Base-by-base conservation (phyloP, 2,329 filamentous ascomycete genomes). In the Onygenales sp. region DNA sequence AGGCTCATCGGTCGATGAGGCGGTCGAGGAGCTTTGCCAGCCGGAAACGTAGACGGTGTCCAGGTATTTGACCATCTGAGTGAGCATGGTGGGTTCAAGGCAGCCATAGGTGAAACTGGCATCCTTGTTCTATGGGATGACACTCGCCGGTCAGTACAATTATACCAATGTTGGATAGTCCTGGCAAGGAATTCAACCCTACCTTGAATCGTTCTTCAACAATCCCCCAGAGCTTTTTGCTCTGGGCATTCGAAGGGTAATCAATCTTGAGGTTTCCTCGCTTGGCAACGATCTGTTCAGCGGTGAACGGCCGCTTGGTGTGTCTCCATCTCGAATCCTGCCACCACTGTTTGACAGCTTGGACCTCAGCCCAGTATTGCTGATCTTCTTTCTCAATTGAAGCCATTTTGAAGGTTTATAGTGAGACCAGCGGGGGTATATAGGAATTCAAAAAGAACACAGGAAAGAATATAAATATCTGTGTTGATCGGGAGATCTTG, bases 1-100 rank as follows among this genome's bases (percentile, higher is more conserved):
- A 31, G 93, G 93, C 77, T 98, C 93, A 64, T 98, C 90, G 6
- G 91, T 92, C 1, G 90, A 82, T 2, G 92, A 96, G 49, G 93
- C 93, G 7, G 93, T 98, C 27, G 91, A 96, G 1, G 92, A 97
- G 60, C 89, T 95, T 75, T 98, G 93, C 93, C 93, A 98, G 59
- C 93, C 93, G 52, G 93, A 97, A 58, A 98, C 93, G 71, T 98
- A 98, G 69, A 98, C 89, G 36, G 93, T 98, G 69, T 98, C 93
- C 58, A 98, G 80, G 72, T 94, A 97, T 75, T 97, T 95, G 64
- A 92, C 92, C 93, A 98, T 98, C 73, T 98, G 93, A 32, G 93
- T 97, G 69, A 98, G 82, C 88, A 96, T 96, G 54, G 95, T 95
- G 9, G 93, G 93, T 69, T 98, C 93, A 60, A 98, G 79, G 75